Conservation (phyloP, 345 rosid species). For the Eucalyptus erythrocorys region DNA sequence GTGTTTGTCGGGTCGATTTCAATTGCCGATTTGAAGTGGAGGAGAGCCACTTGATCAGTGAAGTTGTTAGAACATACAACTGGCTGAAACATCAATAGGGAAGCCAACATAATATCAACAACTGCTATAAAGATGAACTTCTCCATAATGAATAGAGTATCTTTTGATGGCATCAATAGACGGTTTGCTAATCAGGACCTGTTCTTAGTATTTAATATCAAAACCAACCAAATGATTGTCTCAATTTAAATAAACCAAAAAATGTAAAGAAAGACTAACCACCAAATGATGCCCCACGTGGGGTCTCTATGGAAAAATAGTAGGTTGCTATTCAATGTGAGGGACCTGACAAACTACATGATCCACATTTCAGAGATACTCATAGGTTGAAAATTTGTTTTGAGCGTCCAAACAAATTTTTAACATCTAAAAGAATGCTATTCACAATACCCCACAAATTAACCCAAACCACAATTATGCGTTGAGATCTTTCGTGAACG, state of each 20-base stretch:
- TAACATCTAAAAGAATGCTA: neutral
- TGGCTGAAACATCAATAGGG: neutral
- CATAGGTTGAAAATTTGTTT: neutral
- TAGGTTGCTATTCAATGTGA: neutral
- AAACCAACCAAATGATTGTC: rapidly evolving
- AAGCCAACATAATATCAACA: neutral
- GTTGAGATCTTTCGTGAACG: neutral
- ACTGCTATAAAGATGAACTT: neutral
- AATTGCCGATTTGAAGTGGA: neutral
- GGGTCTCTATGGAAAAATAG: neutral
- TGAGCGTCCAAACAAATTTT: neutral
- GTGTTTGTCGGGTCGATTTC: neutral
- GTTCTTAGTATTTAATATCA: neutral
- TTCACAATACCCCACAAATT: neutral
- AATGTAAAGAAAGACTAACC: too few species aligned
- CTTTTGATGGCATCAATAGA: neutral
- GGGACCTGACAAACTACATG: neutral
- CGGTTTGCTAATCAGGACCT: rapidly evolving
- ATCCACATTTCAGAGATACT: neutral
- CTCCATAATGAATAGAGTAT: neutral
- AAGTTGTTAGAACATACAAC: neutral
- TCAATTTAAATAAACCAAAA: too few species aligned
- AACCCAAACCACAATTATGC: neutral
- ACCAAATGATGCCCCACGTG: neutral
- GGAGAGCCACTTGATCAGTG: neutral